phyloP scores from a whole-genome alignment of 495 filamentous ascomycete genomes.

The Aspergillus asperescens region DNA sequence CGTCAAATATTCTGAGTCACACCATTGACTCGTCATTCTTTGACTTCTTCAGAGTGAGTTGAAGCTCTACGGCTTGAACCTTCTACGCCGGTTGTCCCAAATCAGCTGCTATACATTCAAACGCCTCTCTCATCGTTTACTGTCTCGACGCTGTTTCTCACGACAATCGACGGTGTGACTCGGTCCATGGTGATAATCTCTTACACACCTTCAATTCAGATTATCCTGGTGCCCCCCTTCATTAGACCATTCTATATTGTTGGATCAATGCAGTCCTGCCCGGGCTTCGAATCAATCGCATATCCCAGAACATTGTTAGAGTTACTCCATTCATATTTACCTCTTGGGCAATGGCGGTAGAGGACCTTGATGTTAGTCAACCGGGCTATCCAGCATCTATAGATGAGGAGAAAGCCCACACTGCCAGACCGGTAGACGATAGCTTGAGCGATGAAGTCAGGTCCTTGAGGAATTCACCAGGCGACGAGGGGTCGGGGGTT shows the following conservation, averaged over 20 bases:
- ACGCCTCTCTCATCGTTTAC: not conserved
- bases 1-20: conserved; percentile 2
- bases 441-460: conserved; percentile 1
- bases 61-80: not conserved
- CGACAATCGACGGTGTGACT: not conserved
- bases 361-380: not conserved
- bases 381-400: not conserved
- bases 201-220: not conserved
- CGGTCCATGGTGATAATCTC: not conserved
- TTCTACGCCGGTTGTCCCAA: not conserved
- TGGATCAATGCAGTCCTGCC: not conserved
- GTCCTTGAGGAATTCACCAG: conserved; percentile 5
- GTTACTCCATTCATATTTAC: not conserved
- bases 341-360: not conserved
- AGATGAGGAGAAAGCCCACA: conserved; percentile 1
- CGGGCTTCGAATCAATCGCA: not conserved
- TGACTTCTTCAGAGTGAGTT: not conserved
- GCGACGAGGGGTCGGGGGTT: conserved; percentile 24
- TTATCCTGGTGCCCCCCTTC: not conserved
- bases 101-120: not conserved
- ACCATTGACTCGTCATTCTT: not conserved
- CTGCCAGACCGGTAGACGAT: not conserved
- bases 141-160: not conserved
- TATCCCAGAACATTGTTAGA: not conserved
- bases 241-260: not conserved